These are phyloP conservation scores for Globisporangium parvum DNA, from an alignment of 352 stramenopile species.

Conservation along the genomic window DNA sequence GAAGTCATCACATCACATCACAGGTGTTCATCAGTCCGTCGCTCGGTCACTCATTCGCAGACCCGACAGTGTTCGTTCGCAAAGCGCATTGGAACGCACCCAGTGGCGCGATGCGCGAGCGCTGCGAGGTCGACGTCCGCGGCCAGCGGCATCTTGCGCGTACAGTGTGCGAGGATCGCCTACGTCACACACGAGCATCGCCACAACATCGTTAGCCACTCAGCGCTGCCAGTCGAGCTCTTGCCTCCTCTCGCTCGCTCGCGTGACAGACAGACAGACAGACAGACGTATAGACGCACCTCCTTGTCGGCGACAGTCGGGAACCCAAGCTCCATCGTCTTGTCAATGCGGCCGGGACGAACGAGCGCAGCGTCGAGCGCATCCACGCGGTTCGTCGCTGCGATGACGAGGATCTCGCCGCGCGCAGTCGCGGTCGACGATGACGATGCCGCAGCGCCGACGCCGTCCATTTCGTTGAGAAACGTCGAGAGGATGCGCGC, in stretches of 20 bases:
- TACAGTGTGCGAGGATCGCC: conserved; percentile 68
- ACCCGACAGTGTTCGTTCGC: not conserved
- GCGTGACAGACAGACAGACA: no score
- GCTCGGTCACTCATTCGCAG: not conserved
- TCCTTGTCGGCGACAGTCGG: conserved; percentile 35
- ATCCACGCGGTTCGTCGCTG: conserved; percentile 66
- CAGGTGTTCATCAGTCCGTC: no score
- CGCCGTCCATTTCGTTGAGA: conserved; percentile 83
- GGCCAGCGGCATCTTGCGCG: conserved; percentile 58
- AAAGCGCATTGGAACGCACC: conserved; percentile 16
- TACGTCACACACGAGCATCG: conserved; percentile 5
- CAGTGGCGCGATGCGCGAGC: conserved; percentile 30
- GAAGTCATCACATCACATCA: not conserved
- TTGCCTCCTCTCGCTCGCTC: no score
- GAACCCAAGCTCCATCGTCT: conserved; percentile 50
- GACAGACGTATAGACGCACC: conserved; percentile 3
- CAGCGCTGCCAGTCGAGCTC: not conserved
- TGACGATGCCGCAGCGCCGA: conserved; percentile 30
- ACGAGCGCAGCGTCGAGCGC: conserved; percentile 68
- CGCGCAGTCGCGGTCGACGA: conserved; percentile 14
- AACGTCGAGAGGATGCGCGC: conserved; percentile 78
- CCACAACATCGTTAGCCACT: not conserved
- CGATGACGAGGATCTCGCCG: conserved; percentile 58
- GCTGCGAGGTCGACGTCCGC: conserved; percentile 41
- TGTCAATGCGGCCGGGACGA: conserved; percentile 76